phyloP scores from a whole-genome alignment of 495 filamentous ascomycete genomes.

The Podospora appendiculata region DNA sequence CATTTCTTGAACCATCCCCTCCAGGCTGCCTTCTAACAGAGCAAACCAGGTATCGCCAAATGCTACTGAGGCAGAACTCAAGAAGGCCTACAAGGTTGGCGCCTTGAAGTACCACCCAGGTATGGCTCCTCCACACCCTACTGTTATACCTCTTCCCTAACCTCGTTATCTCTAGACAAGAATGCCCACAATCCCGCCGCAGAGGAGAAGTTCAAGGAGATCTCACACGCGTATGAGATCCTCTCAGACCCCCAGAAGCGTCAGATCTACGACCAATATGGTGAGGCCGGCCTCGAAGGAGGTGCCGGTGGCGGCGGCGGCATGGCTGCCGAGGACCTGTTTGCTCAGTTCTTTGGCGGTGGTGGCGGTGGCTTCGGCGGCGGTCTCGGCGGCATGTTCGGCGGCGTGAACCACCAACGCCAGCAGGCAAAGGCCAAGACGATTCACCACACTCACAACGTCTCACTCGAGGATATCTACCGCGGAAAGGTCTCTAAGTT shows the following conservation, averaged over 20 bases:
- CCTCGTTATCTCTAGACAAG: constrained; percentile 59
- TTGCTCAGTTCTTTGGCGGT: constrained; percentile 96
- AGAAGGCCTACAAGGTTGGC: constrained; percentile 84
- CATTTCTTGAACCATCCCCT: neutral
- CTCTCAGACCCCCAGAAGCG: constrained; percentile 90
- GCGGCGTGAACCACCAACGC: constrained; percentile 62
- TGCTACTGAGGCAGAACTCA: constrained; percentile 71
- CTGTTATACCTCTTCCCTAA: constrained; percentile 9
- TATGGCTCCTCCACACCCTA: constrained; percentile 33
- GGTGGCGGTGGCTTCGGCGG: constrained; percentile 72
- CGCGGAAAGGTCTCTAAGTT: constrained; percentile 95
- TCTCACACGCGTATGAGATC: constrained; percentile 90
- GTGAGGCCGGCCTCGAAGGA: constrained; percentile 88
- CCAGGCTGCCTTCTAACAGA: constrained; percentile 14
- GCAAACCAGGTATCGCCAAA: constrained; percentile 57
- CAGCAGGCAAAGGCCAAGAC: constrained; percentile 91
- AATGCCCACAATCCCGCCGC: constrained; percentile 89
- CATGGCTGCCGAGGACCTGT: constrained; percentile 95
- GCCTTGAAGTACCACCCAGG: constrained; percentile 89
- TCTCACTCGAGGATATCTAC: constrained; percentile 97
- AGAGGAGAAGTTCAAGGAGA: constrained; percentile 96
- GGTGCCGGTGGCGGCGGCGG: constrained; percentile 71
- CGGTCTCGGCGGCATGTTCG: constrained; percentile 73
- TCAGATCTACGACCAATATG: constrained; percentile 89
- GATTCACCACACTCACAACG: constrained; percentile 97